Conservation (phyloP, 495 filamentous ascomycete genomes). For the Emericellopsis terricola region DNA sequence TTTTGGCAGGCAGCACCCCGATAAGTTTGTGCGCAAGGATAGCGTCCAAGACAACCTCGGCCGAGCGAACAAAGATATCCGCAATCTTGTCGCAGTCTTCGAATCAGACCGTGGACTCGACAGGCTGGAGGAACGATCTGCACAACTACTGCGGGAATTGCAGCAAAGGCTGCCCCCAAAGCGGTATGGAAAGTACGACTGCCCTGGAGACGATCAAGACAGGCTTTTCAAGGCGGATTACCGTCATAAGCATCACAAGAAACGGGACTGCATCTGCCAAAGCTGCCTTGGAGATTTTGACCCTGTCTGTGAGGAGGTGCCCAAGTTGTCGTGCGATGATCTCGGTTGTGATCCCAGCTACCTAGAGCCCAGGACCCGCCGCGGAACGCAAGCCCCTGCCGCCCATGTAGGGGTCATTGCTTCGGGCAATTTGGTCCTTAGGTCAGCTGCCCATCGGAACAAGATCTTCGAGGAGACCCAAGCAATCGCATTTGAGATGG, state of each 20-base stretch:
- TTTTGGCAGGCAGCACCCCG: constrained; percentile 16
- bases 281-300: background rate
- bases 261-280: constrained; percentile 3
- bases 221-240: constrained; percentile 11
- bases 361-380: constrained; percentile 2
- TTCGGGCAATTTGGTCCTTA: constrained; percentile 14
- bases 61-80: constrained; percentile 14
- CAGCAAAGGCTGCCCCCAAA: constrained; percentile 1
- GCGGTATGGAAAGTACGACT: constrained; percentile 4
- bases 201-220: constrained; percentile 10
- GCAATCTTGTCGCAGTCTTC: constrained; percentile 9
- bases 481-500: constrained; percentile 24
- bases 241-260: constrained; percentile 17
- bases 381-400: too few species aligned
- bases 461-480: constrained; percentile 2
- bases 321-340: constrained; percentile 3
- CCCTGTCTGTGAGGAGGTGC: constrained; percentile 2
- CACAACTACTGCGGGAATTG: constrained; percentile 5
- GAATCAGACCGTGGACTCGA: constrained; percentile 2
- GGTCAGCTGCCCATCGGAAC: constrained; percentile 10
- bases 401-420: constrained; percentile 7
- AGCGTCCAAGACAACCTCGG: constrained; percentile 12
- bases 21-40: constrained; percentile 13
- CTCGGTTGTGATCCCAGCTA: constrained; percentile 5
- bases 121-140: constrained; percentile 6